Evolutionary conservation across 768 basidiomycete species (phyloP).

Genomic region (Lyophyllum decastes): DNA sequence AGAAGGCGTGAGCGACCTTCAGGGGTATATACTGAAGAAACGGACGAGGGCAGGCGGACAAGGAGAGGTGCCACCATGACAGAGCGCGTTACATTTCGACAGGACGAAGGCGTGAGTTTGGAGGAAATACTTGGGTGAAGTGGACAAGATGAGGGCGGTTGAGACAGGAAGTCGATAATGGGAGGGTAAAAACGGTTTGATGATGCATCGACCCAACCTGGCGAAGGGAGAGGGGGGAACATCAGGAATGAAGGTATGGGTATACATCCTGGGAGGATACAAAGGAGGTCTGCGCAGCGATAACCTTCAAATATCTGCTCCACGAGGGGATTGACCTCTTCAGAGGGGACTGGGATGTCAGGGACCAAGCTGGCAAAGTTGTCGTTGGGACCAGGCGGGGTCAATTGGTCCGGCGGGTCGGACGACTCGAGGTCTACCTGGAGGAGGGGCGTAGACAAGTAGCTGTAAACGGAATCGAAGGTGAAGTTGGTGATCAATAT

Average conservation of each 20-base stretch:
- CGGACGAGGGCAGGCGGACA: constrained; percentile 54
- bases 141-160: constrained; percentile 25
- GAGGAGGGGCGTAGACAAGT: constrained; percentile 60
- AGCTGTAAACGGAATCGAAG: constrained; percentile 83
- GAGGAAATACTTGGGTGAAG: constrained; percentile 49
- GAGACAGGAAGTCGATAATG: constrained; percentile 43
- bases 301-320: constrained; percentile 67
- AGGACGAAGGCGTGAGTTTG: constrained; percentile 22
- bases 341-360: constrained; percentile 56
- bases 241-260: constrained; percentile 73
- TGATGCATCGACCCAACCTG: constrained; percentile 58
- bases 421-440: constrained; percentile 32
- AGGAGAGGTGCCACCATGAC: constrained; percentile 64
- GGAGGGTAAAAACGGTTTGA: constrained; percentile 46
- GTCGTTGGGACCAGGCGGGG: constrained; percentile 9
- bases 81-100: constrained; percentile 29
- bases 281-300: constrained; percentile 67
- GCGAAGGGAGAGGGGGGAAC: constrained; percentile 57
- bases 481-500: constrained; percentile 81
- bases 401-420: constrained; percentile 14
- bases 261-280: constrained; percentile 71
- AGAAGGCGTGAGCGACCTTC: constrained; percentile 59
- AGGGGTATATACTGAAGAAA: constrained; percentile 47
- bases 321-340: constrained; percentile 58
- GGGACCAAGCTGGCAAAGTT: constrained; percentile 34